Percentiles rank a stretch among this genome's conserved stretches.
Conservation (phyloP, 225 moss, liverwort and hornwort genomes). For the Pseudisothecium myosuroides region DNA sequence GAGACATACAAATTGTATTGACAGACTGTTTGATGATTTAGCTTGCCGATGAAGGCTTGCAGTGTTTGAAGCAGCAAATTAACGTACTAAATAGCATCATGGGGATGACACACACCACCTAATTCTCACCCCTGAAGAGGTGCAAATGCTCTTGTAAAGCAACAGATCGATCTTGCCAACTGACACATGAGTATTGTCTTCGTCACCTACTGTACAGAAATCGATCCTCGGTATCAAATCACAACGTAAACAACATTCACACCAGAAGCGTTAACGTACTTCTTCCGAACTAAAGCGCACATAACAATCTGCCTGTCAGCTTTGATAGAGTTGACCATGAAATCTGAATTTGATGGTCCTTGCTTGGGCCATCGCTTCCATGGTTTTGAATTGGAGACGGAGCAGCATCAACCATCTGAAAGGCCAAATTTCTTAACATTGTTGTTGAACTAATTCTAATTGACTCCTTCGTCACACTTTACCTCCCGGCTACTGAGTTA, state of each 20-base stretch:
- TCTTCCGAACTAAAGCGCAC: not conserved
- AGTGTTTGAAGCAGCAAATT: not conserved
- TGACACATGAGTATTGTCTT: conserved; percentile 10
- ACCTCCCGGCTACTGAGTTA: not conserved
- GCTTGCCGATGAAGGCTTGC: not conserved
- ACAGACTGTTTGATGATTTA: not conserved
- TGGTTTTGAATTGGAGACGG: not conserved
- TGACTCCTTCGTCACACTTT: not conserved
- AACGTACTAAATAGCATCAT: not conserved
- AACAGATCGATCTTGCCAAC: not conserved
- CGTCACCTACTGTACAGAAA: not conserved
- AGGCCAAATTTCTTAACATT: not conserved
- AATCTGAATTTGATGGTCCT: not conserved
- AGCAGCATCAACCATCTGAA: not conserved
- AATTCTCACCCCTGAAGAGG: not conserved
- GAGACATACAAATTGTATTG: not conserved
- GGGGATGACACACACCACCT: conserved; percentile 3
- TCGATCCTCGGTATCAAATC: conserved; percentile 10
- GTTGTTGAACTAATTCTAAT: not conserved
- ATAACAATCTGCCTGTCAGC: not conserved
- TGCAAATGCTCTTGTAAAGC: not conserved
- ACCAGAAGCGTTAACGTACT: not conserved
- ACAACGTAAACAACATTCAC: not conserved
- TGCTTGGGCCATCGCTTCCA: not conserved
- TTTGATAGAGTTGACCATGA: not conserved